Conservation (phyloP, 495 filamentous ascomycete species). For the Lineolata rhizophorae region DNA sequence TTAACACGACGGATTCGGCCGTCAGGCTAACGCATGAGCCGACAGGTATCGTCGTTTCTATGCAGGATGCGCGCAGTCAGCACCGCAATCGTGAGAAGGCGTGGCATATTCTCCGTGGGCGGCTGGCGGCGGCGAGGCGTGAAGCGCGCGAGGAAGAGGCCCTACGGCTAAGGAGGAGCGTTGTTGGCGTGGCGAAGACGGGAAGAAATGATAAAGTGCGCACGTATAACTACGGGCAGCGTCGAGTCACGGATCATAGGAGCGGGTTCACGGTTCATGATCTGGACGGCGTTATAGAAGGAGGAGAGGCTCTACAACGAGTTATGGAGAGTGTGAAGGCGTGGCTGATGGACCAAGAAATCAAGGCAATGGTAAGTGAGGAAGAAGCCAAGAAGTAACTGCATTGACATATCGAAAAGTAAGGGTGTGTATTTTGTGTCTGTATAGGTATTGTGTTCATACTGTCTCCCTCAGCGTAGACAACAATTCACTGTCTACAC, state of each 20-base stretch:
- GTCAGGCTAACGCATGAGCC: conserved; percentile 85
- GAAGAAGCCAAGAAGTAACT: too few species aligned
- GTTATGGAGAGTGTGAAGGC: conserved; percentile 60
- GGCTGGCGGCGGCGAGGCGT: conserved; percentile 56
- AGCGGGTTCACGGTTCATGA: conserved; percentile 66
- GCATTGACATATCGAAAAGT: too few species aligned
- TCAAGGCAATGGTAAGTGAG: too few species aligned
- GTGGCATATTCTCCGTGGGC: conserved; percentile 65
- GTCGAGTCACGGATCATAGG: conserved; percentile 83
- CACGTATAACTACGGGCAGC: conserved; percentile 89
- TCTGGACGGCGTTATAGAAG: conserved; percentile 53
- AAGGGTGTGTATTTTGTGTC: too few species aligned
- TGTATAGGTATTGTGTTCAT: too few species aligned
- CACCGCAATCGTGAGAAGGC: conserved; percentile 67
- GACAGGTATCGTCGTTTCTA: conserved; percentile 62
- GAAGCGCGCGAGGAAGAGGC: conserved; percentile 75
- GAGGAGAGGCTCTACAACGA: conserved; percentile 32
- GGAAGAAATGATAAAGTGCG: conserved; percentile 82
- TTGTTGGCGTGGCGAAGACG: conserved; percentile 56
- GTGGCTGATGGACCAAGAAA: conserved; percentile 61
- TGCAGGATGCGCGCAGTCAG: conserved; percentile 88
- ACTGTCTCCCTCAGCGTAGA: too few species aligned
- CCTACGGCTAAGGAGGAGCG: conserved; percentile 43
- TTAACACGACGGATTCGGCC: conserved; percentile 94
- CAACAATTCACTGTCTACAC: too few species aligned